phyloP scores from a whole-genome alignment of 257 asterid species.

The Forsythia suspensa region DNA sequence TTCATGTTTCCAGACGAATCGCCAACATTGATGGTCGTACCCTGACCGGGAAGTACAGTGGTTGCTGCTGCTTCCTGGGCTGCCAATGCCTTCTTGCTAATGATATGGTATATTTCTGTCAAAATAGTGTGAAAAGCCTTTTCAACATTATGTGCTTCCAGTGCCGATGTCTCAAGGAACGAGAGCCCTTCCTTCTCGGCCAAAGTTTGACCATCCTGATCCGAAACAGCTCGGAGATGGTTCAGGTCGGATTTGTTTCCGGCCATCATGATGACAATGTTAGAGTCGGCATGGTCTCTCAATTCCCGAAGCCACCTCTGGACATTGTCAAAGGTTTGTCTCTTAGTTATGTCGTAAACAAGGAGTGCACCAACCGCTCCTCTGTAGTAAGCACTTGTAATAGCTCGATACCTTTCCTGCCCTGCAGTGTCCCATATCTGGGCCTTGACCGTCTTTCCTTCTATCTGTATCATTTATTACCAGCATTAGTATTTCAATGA shows the following conservation, averaged over 20 bases:
- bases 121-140: slow-evolving; percentile 21
- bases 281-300: slow-evolving; percentile 29
- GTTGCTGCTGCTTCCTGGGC: slow-evolving; percentile 25
- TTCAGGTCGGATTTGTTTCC: slow-evolving; percentile 24
- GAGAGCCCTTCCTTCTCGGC: slow-evolving; percentile 26
- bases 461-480: slow-evolving; percentile 21
- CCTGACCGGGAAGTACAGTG: slow-evolving; percentile 47
- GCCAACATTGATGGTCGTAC: slow-evolving; percentile 49
- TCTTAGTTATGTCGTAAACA: slow-evolving; percentile 26
- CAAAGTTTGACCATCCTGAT: slow-evolving; percentile 19
- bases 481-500: background rate
- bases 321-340: slow-evolving; percentile 23
- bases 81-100: slow-evolving; percentile 30
- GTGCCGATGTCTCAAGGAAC: slow-evolving; percentile 22
- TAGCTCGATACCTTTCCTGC: slow-evolving; percentile 29
- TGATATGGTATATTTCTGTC: slow-evolving; percentile 21
- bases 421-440: slow-evolving; percentile 33
- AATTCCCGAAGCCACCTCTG: slow-evolving; percentile 27
- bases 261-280: slow-evolving; percentile 25
- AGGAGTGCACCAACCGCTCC: slow-evolving; percentile 26
- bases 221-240: slow-evolving; percentile 25
- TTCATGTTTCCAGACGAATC: slow-evolving; percentile 44
- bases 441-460: slow-evolving; percentile 28
- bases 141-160: slow-evolving; percentile 23
- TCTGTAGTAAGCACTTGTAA: slow-evolving; percentile 27